Evolutionary conservation across 164 flowering plant species (phyloP), one percentile per base, ranked within the genome.

Genomic region (Nymphaea thermarum): DNA sequence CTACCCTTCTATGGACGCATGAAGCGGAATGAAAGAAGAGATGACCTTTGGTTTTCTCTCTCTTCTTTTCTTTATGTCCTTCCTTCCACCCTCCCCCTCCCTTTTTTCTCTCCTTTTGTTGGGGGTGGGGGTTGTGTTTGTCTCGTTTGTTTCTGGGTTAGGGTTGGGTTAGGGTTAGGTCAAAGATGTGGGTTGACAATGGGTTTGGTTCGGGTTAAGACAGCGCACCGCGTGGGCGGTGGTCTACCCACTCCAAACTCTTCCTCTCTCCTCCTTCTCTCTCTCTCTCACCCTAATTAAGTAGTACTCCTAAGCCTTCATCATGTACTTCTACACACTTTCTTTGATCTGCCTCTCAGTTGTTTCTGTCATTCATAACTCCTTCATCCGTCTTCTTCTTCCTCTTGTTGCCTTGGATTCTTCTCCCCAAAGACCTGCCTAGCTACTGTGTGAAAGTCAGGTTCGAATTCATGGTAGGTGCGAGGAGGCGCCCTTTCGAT

Each of bases 171-270:
- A 76, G 77, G 86, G 84, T 85, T 86, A 79, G 89, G 91, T 86
- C 82, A 79, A 72, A 73, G 73, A 70, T 72, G 78, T 51, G 77
- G 82, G 66, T 76, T 60, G 74, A 70, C 71, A 74, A 77, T 73
- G 82, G 81, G 79, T 74, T 62, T 62, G 62, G 73, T 76, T 81
- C 77, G 78, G 78, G 77, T 79, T 77, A 73, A 77, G 88, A 83
- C 82, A 80, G 88, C 89, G 82, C 83, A 89, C 86, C 36, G 82
- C 78, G 81, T 77, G 86, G 90, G 86, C 86, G 85, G 90, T 85
- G 84, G 66, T 15, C 53, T 8, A 71, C 51, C 71, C 63, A 74
- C 73, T 73, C 68, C 75, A 60, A 42, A 16, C 65, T 47, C 66
- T 18, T 53, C 17, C 61, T 45, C 0, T 62, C 17, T 17, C 41